Evolutionary conservation across 768 basidiomycete genomes (phyloP).

Genomic region (Epithele typhae): DNA sequence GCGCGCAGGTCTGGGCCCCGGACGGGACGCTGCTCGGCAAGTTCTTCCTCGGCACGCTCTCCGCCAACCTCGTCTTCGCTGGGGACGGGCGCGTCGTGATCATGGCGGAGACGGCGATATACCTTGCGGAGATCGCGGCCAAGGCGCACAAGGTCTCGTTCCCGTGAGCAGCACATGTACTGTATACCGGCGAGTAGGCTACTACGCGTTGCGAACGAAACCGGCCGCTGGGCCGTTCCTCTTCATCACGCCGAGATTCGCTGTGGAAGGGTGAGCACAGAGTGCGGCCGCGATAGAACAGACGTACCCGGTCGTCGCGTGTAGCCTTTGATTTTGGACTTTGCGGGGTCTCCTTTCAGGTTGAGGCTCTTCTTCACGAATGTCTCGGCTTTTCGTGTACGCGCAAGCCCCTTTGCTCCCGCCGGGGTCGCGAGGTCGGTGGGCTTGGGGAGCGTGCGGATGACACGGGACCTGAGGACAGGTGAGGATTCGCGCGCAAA

Average conservation of each 20-base stretch:
- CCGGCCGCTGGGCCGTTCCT: conserved; percentile 47
- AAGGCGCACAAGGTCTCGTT: conserved; percentile 27
- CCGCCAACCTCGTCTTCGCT: conserved; percentile 40
- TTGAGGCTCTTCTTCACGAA: conserved; percentile 52
- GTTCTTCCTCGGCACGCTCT: conserved; percentile 44
- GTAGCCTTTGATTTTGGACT: conserved; percentile 46
- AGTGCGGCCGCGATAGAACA: background rate
- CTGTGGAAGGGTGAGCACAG: conserved; percentile 25
- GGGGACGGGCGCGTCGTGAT: conserved; percentile 36
- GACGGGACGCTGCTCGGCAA: conserved; percentile 59
- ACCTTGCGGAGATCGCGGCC: conserved; percentile 33
- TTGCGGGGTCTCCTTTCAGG: conserved; percentile 35
- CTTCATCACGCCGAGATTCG: conserved; percentile 54
- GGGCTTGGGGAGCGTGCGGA: conserved; percentile 42
- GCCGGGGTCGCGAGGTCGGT: conserved; percentile 24
- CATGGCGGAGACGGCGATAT: conserved; percentile 35
- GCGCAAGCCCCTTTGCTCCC: conserved; percentile 37
- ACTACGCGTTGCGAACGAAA: conserved; percentile 35
- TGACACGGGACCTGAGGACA: conserved; percentile 42
- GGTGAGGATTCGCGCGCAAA: background rate
- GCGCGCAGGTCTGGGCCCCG: conserved; percentile 53
- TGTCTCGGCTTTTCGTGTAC: conserved; percentile 43
- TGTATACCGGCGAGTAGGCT: background rate
- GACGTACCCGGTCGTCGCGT: conserved; percentile 52
- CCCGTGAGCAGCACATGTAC: conserved; percentile 16